Conservation (phyloP, 371 early-diverging fungal species). For the Mortierella sp. region DNA sequence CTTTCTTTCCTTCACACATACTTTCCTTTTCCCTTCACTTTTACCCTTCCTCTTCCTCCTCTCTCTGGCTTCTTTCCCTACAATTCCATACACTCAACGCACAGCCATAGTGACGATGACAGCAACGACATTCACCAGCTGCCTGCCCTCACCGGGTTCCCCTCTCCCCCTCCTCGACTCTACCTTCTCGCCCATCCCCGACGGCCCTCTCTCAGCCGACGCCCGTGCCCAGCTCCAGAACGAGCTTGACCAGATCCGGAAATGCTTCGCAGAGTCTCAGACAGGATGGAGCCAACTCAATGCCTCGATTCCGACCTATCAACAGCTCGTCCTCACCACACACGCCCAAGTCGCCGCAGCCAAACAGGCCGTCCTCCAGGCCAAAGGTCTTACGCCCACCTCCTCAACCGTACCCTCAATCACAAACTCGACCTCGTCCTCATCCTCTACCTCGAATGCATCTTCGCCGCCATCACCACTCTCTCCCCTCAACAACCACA, state of each 20-base stretch:
- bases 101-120: conserved; percentile 35
- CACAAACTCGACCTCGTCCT: conserved; percentile 6
- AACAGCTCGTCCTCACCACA: conserved; percentile 50
- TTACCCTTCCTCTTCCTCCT: background rate
- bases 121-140: conserved; percentile 37
- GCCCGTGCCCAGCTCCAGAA: conserved; percentile 39
- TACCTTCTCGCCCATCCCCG: conserved; percentile 38
- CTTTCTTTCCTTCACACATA: background rate
- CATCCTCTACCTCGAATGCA: conserved; percentile 34
- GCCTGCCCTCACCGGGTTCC: conserved; percentile 36
- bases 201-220: conserved; percentile 28
- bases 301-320: conserved; percentile 46
- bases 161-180: conserved; percentile 25
- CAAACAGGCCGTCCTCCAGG: conserved; percentile 44
- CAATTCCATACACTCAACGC: background rate
- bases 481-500: conserved; percentile 25
- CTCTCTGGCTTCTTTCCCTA: background rate
- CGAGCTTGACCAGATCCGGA: conserved; percentile 40
- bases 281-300: conserved; percentile 35
- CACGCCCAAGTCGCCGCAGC: conserved; percentile 51
- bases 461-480: conserved; percentile 49
- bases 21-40: background rate
- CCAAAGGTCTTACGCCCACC: conserved; percentile 30
- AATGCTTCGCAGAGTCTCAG: conserved; percentile 34
- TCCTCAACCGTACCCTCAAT: conserved; percentile 10